Evolutionary conservation across 129 eudicot species (phyloP), one percentile per base, ranked within the genome.

Genomic region (Lactuca sativa): DNA sequence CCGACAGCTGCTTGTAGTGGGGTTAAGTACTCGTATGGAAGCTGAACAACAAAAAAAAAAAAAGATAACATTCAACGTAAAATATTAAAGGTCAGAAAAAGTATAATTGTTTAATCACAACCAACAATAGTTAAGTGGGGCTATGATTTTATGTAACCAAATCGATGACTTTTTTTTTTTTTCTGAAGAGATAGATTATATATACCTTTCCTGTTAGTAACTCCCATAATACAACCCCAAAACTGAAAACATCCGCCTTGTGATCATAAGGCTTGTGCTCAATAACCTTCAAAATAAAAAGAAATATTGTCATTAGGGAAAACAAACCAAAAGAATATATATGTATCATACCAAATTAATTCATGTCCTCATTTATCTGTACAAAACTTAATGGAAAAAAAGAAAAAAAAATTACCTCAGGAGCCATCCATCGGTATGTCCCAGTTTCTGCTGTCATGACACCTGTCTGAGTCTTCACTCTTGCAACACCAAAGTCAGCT

Each of bases 391-490:
- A 25, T 25, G 30, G 2, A 25, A 25, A 25, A 25, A 25, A 0
- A 25, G 10, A 21, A 59, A 4, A 15, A 57, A 59, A 16, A 59
- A 58, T 44, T 74, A 93, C 99, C 97, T 95, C 99, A 38, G 99
- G 99, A 79, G 99, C 99, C 99, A 95, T 95, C 99, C 99, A 95
- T 69, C 99, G 74, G 62, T 95, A 95, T 12, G 99, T 90, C 72
- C 99, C 99, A 9, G 97, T 95, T 80, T 95, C 99, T 66, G 99
- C 96, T 15, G 99, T 95, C 99, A 95, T 95, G 48, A 95, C 99
- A 77, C 99, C 99, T 47, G 96, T 73, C 67, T 95, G 99, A 58
- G 88, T 78, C 80, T 88, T 90, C 66, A 95, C 99, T 85, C 99
- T 85, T 51, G 99, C 99, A 78, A 95, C 99, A 67, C 99, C 99